Conservation (phyloP, 306 rosid genomes). For the Inga laurina region DNA sequence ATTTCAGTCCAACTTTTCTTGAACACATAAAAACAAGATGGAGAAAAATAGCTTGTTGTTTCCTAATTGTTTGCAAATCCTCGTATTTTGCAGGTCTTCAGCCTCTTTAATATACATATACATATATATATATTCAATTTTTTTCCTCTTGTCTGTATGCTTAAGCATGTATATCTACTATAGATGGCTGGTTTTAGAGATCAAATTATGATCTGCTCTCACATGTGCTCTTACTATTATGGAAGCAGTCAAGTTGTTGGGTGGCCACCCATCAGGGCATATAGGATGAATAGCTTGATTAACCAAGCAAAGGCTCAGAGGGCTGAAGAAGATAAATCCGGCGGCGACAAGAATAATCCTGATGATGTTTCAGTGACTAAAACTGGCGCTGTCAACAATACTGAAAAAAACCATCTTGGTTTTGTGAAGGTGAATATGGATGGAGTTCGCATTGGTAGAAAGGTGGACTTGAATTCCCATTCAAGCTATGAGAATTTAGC, state of each 20-base stretch:
- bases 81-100: not conserved
- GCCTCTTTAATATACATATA: not conserved
- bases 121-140: not conserved
- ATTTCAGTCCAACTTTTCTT: not conserved
- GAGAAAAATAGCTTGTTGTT: not conserved
- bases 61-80: not conserved
- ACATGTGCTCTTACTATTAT: not conserved
- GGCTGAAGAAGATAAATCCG: slow-evolving; percentile 51
- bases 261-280: slow-evolving; percentile 74
- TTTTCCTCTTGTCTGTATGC: not conserved
- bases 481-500: slow-evolving; percentile 64
- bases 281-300: slow-evolving; percentile 65
- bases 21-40: not conserved
- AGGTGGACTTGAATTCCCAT: slow-evolving; percentile 71
- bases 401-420: slow-evolving; percentile 51
- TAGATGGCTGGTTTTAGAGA: not conserved
- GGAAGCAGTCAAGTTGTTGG: slow-evolving; percentile 75
- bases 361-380: slow-evolving; percentile 45
- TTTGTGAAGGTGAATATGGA: slow-evolving; percentile 73
- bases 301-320: slow-evolving; percentile 57
- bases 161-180: not conserved
- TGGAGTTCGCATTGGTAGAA: slow-evolving; percentile 66
- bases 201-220: not conserved
- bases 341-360: slow-evolving; percentile 33
- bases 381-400: slow-evolving; percentile 19